These are phyloP conservation scores for Epichloe coenophiala DNA, from an alignment of 2,329 filamentous ascomycete species.

Conservation along the genomic window DNA sequence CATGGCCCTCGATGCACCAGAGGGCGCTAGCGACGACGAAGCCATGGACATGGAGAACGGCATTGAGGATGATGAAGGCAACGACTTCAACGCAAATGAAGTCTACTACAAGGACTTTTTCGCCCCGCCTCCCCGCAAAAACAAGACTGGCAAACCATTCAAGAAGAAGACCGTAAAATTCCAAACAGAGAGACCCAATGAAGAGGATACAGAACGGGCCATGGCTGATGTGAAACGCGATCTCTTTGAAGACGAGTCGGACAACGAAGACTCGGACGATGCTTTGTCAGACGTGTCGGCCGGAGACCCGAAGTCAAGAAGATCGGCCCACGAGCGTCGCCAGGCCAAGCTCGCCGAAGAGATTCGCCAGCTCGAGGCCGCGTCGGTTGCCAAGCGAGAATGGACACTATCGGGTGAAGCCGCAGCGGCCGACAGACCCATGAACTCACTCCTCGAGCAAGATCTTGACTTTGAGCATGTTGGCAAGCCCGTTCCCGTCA, in stretches of 20 bases:
- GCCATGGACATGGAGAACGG: slow-evolving; percentile 33
- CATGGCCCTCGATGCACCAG: slow-evolving; percentile 57
- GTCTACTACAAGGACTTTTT: slow-evolving; percentile 92
- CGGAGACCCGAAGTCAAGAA: slow-evolving; percentile 56
- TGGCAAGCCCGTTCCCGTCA: slow-evolving; percentile 87
- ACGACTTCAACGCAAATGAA: slow-evolving; percentile 66
- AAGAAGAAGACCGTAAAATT: slow-evolving; percentile 25
- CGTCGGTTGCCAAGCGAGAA: slow-evolving; percentile 75
- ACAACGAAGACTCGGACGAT: slow-evolving; percentile 50
- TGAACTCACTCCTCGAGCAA: slow-evolving; percentile 88
- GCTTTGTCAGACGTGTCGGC: slow-evolving; percentile 53
- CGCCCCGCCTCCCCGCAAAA: slow-evolving; percentile 67
- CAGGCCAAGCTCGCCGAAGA: slow-evolving; percentile 79
- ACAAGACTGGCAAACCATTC: slow-evolving; percentile 31
- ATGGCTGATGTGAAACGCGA: slow-evolving; percentile 82
- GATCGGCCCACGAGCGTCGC: slow-evolving; percentile 73
- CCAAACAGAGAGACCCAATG: slow-evolving; percentile 33
- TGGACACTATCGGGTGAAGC: slow-evolving; percentile 90
- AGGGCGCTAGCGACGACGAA: slow-evolving; percentile 55
- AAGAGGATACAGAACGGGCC: slow-evolving; percentile 62
- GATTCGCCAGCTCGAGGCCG: slow-evolving; percentile 85
- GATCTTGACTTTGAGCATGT: slow-evolving; percentile 92
- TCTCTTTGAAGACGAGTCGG: slow-evolving; percentile 69
- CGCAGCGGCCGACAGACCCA: slow-evolving; percentile 62
- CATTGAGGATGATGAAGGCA: slow-evolving; percentile 38